Percentiles rank a stretch among this genome's conserved stretches.
Evolutionary conservation across 768 basidiomycete species (phyloP).

Genomic region (Pisolithus tinctorius): DNA sequence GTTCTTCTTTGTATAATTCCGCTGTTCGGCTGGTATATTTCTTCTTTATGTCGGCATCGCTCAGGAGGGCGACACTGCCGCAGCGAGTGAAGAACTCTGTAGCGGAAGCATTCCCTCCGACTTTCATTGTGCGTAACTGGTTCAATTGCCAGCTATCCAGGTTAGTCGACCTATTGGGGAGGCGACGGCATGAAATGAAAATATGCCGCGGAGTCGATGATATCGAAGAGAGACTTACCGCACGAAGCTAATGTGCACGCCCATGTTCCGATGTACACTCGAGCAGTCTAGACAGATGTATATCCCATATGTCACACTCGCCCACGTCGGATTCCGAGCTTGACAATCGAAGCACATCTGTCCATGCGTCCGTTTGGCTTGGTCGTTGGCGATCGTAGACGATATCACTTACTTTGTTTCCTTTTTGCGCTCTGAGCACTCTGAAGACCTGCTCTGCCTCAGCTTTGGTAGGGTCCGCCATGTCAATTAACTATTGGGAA

Average conservation of each 20-base stretch:
- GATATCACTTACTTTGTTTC: slow-evolving; percentile 55
- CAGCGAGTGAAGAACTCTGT: slow-evolving; percentile 87
- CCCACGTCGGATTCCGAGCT: slow-evolving; percentile 96
- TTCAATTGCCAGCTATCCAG: slow-evolving; percentile 89
- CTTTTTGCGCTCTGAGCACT: slow-evolving; percentile 70
- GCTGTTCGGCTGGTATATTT: slow-evolving; percentile 84
- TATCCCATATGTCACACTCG: slow-evolving; percentile 91
- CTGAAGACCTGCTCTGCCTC: slow-evolving; percentile 84
- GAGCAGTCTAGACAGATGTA: slow-evolving; percentile 99
- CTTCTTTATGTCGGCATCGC: slow-evolving; percentile 74
- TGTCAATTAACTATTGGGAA: slow-evolving; percentile 15
- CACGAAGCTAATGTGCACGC: slow-evolving; percentile 97
- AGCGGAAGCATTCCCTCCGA: slow-evolving; percentile 85
- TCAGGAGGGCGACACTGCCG: slow-evolving; percentile 65
- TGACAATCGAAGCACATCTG: slow-evolving; percentile 92
- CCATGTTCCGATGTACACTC: slow-evolving; percentile 90
- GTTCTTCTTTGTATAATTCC: slow-evolving; percentile 88
- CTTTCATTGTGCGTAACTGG: slow-evolving; percentile 94
- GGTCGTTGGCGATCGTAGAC: background rate
- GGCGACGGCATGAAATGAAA: slow-evolving; percentile 7
- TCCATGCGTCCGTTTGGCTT: background rate
- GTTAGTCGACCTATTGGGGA: slow-evolving; percentile 75
- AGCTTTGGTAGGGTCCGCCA: slow-evolving; percentile 72
- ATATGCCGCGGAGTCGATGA: background rate
- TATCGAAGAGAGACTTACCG: slow-evolving; percentile 45